A percentile compares a stretch with the other conserved stretches of the same genome.
phyloP scores from a whole-genome alignment of 495 filamentous ascomycete species.

The Penicillium simplicissimum region DNA sequence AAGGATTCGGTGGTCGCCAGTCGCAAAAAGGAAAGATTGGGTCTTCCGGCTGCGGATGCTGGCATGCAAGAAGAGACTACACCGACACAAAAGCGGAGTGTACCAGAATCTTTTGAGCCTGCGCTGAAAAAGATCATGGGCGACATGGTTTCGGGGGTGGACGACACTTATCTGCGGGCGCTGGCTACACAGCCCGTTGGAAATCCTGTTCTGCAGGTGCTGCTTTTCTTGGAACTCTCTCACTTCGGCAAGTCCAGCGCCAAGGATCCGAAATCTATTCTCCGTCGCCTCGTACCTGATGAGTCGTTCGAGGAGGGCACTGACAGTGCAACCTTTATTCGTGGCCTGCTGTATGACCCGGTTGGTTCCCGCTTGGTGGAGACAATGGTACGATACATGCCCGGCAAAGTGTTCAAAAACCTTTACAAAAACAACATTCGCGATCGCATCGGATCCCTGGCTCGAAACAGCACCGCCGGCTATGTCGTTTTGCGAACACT shows the following conservation, averaged over 20 bases:
- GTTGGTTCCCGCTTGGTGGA: constrained; percentile 90
- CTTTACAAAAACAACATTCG: constrained; percentile 74
- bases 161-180: constrained; percentile 71
- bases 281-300: constrained; percentile 63
- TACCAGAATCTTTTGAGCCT: constrained; percentile 74
- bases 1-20: constrained; percentile 74
- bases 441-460: constrained; percentile 70
- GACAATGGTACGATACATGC: constrained; percentile 73
- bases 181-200: constrained; percentile 84
- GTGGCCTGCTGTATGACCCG: constrained; percentile 81
- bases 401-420: constrained; percentile 85
- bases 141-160: constrained; percentile 68
- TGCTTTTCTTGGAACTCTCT: constrained; percentile 80
- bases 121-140: constrained; percentile 77
- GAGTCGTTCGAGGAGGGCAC: constrained; percentile 59
- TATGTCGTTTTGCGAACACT: constrained; percentile 80
- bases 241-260: constrained; percentile 64
- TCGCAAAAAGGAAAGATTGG: constrained; percentile 84
- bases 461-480: constrained; percentile 84
- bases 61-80: constrained; percentile 41
- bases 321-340: constrained; percentile 70
- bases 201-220: constrained; percentile 84
- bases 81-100: constrained; percentile 47
- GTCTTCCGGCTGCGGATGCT: constrained; percentile 38
- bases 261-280: constrained; percentile 60